Evolutionary conservation across 495 filamentous ascomycete species (phyloP).

Genomic region (Bacidia rubella): DNA sequence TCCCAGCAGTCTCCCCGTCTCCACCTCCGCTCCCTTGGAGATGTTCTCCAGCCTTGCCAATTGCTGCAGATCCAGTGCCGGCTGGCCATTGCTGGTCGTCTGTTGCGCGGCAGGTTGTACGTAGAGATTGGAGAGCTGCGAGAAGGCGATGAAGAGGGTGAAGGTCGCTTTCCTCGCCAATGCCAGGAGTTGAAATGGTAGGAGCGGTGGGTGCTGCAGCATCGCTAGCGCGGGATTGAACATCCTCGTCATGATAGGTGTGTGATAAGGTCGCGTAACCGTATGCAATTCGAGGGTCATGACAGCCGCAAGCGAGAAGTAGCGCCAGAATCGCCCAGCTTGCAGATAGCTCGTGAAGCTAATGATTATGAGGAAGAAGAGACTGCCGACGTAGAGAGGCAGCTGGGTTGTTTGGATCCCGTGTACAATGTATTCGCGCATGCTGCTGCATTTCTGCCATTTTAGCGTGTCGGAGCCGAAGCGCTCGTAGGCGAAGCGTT

Average conservation of each 20-base stretch:
- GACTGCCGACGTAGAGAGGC: constrained; percentile 53
- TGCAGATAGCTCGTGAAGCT: constrained; percentile 69
- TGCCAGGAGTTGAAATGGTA: constrained; percentile 77
- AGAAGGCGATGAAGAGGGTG: constrained; percentile 79
- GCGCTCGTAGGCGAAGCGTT: constrained; percentile 83
- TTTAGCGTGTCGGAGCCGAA: constrained; percentile 64
- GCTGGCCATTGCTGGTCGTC: constrained; percentile 21
- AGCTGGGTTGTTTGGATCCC: constrained; percentile 42
- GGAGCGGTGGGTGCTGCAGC: constrained; percentile 45
- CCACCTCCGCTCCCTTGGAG: constrained; percentile 45
- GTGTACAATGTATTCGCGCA: constrained; percentile 56
- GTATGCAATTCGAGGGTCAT: constrained; percentile 60
- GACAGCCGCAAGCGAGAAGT: constrained; percentile 55
- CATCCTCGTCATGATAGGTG: constrained; percentile 40
- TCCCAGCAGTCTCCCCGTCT: constrained; percentile 55
- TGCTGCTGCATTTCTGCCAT: constrained; percentile 56
- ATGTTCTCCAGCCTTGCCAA: constrained; percentile 31
- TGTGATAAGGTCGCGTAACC: constrained; percentile 51
- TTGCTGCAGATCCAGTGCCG: constrained; percentile 28
- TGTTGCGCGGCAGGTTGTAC: constrained; percentile 10
- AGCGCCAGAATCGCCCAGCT: constrained; percentile 84
- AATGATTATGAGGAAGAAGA: constrained; percentile 49
- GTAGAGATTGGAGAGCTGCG: constrained; percentile 62
- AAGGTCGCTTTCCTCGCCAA: constrained; percentile 66
- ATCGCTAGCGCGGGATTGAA: constrained; percentile 49